Evolutionary conservation across 371 early-diverging fungal genomes (phyloP), one percentile per base, ranked within the genome.

Genomic region (Mucor mucedo): DNA sequence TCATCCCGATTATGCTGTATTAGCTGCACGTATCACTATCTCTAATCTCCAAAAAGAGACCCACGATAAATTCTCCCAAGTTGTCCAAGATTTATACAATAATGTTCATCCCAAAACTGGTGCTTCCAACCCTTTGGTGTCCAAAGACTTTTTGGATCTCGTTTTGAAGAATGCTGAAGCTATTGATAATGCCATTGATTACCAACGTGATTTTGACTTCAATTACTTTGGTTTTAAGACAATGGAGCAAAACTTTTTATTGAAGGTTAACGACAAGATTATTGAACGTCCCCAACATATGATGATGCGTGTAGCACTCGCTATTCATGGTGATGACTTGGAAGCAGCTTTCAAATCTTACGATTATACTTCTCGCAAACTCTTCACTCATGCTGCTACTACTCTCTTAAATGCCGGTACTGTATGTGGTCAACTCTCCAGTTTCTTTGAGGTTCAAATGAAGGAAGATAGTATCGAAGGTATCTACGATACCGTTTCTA

Each of bases 351-450:
- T 95, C 62, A 89, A 95, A 70, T 93, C 97, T 1, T 98, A 98
- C 76, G 80, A 93, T 60, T 81, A 94, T 60, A 86, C 98, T 82
- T 93, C 93, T 16, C 83, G 88, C 59, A 88, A 90, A 69, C 89
- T 83, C 82, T 98, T 94, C 70, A 97, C 95, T 3, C 95, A 95
- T 71, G 98, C 96, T 29, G 92, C 91, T 14, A 96, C 98, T 2
- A 97, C 98, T n/a, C 85, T 98, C 38, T 96, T 97, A 81, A 96
- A 98, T 80, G 90, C 96, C 58, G 95, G 96, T 54, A 95, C 95
- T 2, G 87, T 89, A 10, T 84, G 84, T 35, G 91, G 94, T 13
- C 98, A 98, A 74, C 73, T 97, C 45, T 93, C 95, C 14, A 68
- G 68, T 30, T 52, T 48, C 29, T 68, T 63, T 55, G 55, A 68